Evolutionary conservation across 1,284 basidiomycete species (phyloP), one percentile per base, ranked within the genome.

Genomic region (Irpex rosettiformis): DNA sequence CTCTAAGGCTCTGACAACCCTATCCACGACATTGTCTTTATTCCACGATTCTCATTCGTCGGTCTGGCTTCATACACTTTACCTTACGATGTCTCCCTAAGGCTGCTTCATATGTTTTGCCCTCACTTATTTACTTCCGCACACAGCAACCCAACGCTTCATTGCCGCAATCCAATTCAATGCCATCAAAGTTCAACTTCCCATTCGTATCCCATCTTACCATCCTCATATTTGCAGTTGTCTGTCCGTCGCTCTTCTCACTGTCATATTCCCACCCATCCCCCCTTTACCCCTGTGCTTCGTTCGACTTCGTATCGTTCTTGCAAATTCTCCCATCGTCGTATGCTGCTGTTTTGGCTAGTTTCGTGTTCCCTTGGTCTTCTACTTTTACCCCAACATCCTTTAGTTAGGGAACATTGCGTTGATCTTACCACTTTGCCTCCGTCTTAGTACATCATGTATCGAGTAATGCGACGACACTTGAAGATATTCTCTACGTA

Each of bases 311-410:
- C 58, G 54, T 43, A 52, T 57, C 49, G 53, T 58, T 58, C 57
- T 63, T 63, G 59, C 57, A 58, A 61, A 60, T 40, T 51, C 51
- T 27, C 21, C 43, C 40, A 22, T 51, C 55, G 55, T 57, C 49
- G 53, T 58, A 56, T 63, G 62, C 57, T 63, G 62, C 57, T 63
- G 59, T 63, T 63, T 61, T 61, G 62, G 59, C 59, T 61, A 59
- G 57, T 59, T 27, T 13, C 21, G 21, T 58, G 47, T 47, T 18
- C 56, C 55, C 57, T 58, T 58, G 25, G 10, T 28, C 48, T 22
- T 24, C 25, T 28, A 51, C 22, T 37, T 37, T 37, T 37, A 51
- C 48, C 8, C 27, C 48, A n/a, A 22, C 22, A 22, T 51, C 48
- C 48, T 27, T 51, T 42, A 54, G 40, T 29, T 16, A 30, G 60